Base-by-base conservation (phyloP, 495 filamentous ascomycete species). In the Xylaria venustula region DNA sequence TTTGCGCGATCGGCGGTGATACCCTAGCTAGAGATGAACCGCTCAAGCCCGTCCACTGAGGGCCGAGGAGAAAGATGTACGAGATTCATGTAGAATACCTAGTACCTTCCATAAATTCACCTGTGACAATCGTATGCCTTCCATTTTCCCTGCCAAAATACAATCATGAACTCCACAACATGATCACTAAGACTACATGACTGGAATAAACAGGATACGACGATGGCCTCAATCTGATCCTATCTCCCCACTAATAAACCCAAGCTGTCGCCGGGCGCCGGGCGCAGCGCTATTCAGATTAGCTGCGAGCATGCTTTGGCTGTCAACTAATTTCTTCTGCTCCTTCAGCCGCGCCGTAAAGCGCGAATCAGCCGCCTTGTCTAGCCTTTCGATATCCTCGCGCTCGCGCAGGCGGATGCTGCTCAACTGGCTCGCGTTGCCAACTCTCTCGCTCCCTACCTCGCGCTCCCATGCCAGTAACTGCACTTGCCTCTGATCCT, bases 291-390 rank as follows among this genome's bases (percentile, higher is more conserved):
- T 63, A 2, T 65, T 65, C 45, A 81, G 50, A 48, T 70, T 73
- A 48, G 68, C 66, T 28, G 78, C 78, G 11, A 81, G 64, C 45
- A 51, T 49, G 53, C 65, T 71, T 73, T 81, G 79, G 41, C 71
- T 72, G 36, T 81, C 76, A 6, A 81, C 73, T 23, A 81, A 54
- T 63, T 68, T 76, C 72, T 65, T 76, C 58, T 81, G 79, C 68
- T 80, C 76, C 51, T 62, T 64, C 7, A 81, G 62, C 26, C 77
- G 61, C 28, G 58, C 62, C 34, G 69, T 62, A 26, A 74, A 58
- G 46, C 79, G 60, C 17, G 54, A 50, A 23, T 81, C 77, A 7
- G 72, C 67, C 14, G 61, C 64, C 23, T 64, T 64, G 41, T 81
- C 78, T 2, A 79, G 14, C 37, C 62, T 45, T 20, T 80, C 77